A percentile compares a stretch with the other conserved stretches of the same genome.
Evolutionary conservation across 768 basidiomycete species (phyloP).

Genomic region (Vararia minispora): DNA sequence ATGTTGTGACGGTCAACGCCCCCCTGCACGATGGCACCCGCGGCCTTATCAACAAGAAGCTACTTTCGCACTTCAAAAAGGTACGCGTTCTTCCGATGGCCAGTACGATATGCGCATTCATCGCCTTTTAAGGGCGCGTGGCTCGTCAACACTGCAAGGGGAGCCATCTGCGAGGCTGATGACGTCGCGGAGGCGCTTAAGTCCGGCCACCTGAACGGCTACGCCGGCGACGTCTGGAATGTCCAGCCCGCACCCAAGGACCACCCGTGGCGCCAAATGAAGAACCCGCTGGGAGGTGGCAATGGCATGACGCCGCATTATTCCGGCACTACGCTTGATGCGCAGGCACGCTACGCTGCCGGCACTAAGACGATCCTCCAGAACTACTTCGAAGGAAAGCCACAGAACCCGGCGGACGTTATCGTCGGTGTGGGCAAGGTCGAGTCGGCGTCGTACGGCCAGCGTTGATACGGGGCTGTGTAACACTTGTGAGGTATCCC

Average conservation of each 20-base stretch:
- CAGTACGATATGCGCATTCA: background rate
- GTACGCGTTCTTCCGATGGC: conserved; percentile 5
- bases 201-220: conserved; percentile 26
- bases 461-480: too few species aligned
- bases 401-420: conserved; percentile 29
- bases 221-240: conserved; percentile 22
- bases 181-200: conserved; percentile 29
- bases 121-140: conserved; percentile 17
- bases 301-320: conserved; percentile 31
- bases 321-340: conserved; percentile 31
- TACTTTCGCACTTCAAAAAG: conserved; percentile 31
- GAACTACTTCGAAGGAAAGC: conserved; percentile 19
- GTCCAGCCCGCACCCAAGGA: conserved; percentile 30
- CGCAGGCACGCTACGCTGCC: conserved; percentile 33
- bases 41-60: conserved; percentile 30
- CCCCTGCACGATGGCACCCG: conserved; percentile 30
- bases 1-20: conserved; percentile 26
- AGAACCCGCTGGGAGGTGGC: conserved; percentile 25
- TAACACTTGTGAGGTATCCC: too few species aligned
- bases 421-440: conserved; percentile 27
- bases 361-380: conserved; percentile 23
- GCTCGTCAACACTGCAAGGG: conserved; percentile 36
- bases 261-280: conserved; percentile 33
- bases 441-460: too few species aligned
- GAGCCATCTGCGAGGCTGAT: conserved; percentile 30